Base-by-base conservation (phyloP, 768 basidiomycete species). In the Rhodocollybia butyracea region DNA sequence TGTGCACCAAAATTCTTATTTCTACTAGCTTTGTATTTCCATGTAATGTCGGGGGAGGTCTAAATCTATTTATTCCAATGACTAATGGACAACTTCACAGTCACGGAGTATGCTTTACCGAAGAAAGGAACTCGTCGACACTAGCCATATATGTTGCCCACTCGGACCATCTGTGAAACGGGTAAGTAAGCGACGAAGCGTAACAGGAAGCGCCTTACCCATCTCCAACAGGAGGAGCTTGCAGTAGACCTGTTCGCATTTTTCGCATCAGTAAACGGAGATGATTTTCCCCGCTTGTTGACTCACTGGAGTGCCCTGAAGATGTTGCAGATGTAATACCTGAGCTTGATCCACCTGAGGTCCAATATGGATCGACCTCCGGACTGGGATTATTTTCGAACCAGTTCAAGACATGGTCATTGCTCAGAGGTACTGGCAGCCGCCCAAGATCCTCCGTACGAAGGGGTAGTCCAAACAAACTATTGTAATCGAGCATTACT, bases 11-110 rank as follows among this genome's bases (percentile, higher is more conserved):
- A 47, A 47, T n/a, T 47, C 32, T 31, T 47, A 31, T 31, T 47
- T 47, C 32, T 47, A 47, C 46, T 47, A 34, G 46, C 46, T 47
- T 47, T 47, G 46, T 47, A 11, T 32, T 47, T 34, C 29, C 32
- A 47, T 34, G 12, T 19, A 31, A 19, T 47, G 46, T 21, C 51
- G 15, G 22, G 46, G 32, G 29, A n/a, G 46, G 29, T 47, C 30
- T 19, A 34, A 32, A 31, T 47, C 32, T 34, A 47, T 34, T 30
- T 47, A 47, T 47, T 24, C 21, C 26, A 36, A 36, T 8, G 21
- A 42, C 13, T n/a, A n/a, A n/a, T n/a, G n/a, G n/a, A n/a, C n/a
- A n/a, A n/a, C n/a, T n/a, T n/a, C n/a, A n/a, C n/a, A n/a, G n/a
- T n/a, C n/a, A n/a, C n/a, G n/a, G n/a, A n/a, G n/a, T n/a, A n/a